These are phyloP conservation scores for Fusarium sp. DNA, from an alignment of 2,329 filamentous ascomycete species.

Conservation along the genomic window DNA sequence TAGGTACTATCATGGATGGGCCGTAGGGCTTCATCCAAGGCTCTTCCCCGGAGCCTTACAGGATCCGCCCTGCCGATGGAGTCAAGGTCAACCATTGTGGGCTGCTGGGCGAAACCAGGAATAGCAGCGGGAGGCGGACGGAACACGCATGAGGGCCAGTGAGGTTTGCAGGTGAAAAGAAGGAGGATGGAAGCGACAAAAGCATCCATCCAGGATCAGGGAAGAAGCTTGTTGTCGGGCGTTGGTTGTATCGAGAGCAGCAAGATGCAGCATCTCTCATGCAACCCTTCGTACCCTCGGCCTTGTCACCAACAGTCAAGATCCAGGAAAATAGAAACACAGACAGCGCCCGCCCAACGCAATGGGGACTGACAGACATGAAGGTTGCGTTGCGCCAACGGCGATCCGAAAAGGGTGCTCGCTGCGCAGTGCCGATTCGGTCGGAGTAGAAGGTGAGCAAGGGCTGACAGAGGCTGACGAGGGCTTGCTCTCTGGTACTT, in stretches of 20 bases:
- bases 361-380: neutral
- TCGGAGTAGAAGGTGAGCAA: slow-evolving; percentile 21
- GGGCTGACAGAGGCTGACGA: slow-evolving; percentile 10
- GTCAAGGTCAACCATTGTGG: slow-evolving; percentile 18
- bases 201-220: slow-evolving; percentile 25
- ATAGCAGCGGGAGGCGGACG: slow-evolving; percentile 36
- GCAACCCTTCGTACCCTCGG: slow-evolving; percentile 13
- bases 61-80: slow-evolving; percentile 18
- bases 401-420: slow-evolving; percentile 2
- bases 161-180: slow-evolving; percentile 27
- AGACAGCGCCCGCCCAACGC: neutral
- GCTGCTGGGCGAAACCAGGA: slow-evolving; percentile 16
- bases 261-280: slow-evolving; percentile 15
- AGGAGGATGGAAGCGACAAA: slow-evolving; percentile 19
- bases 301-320: slow-evolving; percentile 3
- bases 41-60: slow-evolving; percentile 18
- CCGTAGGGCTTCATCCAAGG: slow-evolving; percentile 29
- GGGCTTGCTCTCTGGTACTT: slow-evolving; percentile 9
- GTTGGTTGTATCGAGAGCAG: slow-evolving; percentile 10
- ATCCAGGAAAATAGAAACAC: neutral
- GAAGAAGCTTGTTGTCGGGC: slow-evolving; percentile 29
- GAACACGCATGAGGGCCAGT: slow-evolving; percentile 25
- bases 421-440: slow-evolving; percentile 8
- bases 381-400: neutral
- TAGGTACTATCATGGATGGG: neutral